Percentiles rank a stretch among this genome's conserved stretches.
phyloP scores from a whole-genome alignment of 2,329 filamentous ascomycete genomes.

The Fusarium sp. region DNA sequence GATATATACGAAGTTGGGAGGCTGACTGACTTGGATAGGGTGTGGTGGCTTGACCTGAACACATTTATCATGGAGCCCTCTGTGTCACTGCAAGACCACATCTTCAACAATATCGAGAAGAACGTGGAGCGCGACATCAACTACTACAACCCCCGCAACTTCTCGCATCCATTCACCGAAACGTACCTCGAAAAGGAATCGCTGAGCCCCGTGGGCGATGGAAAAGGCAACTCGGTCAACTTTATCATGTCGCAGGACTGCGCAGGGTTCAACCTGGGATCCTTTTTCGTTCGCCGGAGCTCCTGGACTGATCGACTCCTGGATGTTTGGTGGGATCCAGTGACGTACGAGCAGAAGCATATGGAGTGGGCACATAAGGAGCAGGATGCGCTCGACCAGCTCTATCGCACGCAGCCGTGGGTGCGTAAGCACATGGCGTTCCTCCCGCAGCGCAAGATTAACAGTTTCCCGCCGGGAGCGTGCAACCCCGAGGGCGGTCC shows the following conservation, averaged over 20 bases:
- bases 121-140: constrained; percentile 96
- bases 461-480: constrained; percentile 91
- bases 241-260: constrained; percentile 93
- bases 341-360: constrained; percentile 96
- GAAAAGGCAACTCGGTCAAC: constrained; percentile 81
- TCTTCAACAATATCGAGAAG: constrained; percentile 82
- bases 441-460: constrained; percentile 90
- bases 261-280: constrained; percentile 94
- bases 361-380: constrained; percentile 99
- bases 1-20: background rate
- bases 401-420: constrained; percentile 94
- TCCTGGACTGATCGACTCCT: constrained; percentile 91
- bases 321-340: constrained; percentile 98
- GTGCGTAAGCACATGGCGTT: constrained; percentile 89
- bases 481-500: constrained; percentile 76
- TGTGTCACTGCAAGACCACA: constrained; percentile 87
- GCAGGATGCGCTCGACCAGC: constrained; percentile 92
- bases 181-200: constrained; percentile 81
- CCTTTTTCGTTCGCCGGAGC: constrained; percentile 89
- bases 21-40: constrained; percentile 70
- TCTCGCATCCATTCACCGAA: constrained; percentile 81
- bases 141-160: constrained; percentile 93
- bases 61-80: constrained; percentile 98
- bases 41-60: constrained; percentile 99
- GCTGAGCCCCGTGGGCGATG: constrained; percentile 80